Evolutionary conservation across 2,329 filamentous ascomycete species (phyloP).

Genomic region (Colletotrichum incanum): DNA sequence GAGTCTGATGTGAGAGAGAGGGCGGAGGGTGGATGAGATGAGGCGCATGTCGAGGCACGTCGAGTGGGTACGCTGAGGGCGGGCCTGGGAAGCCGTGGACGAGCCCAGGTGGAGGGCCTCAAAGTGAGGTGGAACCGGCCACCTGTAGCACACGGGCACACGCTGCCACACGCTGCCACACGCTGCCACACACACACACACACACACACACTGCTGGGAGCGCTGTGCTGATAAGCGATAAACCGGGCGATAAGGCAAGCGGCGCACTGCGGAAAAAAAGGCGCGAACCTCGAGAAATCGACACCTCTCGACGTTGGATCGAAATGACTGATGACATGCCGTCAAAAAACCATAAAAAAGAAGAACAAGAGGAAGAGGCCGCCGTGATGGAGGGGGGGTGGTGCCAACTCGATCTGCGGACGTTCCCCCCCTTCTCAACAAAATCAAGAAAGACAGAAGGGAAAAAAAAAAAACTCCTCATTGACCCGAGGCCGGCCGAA

Average conservation of each 20-base stretch:
- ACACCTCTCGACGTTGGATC: not conserved
- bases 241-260: not conserved
- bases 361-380: not conserved
- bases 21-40: not conserved
- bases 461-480: not conserved
- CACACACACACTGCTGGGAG: not conserved
- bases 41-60: not conserved
- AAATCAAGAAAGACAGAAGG: not conserved
- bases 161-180: too few species aligned
- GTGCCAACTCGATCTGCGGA: too few species aligned
- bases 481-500: not conserved
- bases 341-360: not conserved
- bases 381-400: not conserved
- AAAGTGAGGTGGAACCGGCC: not conserved
- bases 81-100: not conserved
- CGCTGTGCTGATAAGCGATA: slow-evolving; percentile 9
- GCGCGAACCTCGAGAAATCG: slow-evolving; percentile 25
- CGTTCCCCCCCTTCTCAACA: not conserved
- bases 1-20: slow-evolving; percentile 6
- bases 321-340: not conserved
- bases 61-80: not conserved
- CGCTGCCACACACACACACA: too few species aligned
- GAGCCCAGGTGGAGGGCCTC: slow-evolving; percentile 28
- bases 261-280: not conserved
- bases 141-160: not conserved